Evolutionary conservation across 2,329 filamentous ascomycete genomes (phyloP).

Genomic region (Pezizomycotina sp.): DNA sequence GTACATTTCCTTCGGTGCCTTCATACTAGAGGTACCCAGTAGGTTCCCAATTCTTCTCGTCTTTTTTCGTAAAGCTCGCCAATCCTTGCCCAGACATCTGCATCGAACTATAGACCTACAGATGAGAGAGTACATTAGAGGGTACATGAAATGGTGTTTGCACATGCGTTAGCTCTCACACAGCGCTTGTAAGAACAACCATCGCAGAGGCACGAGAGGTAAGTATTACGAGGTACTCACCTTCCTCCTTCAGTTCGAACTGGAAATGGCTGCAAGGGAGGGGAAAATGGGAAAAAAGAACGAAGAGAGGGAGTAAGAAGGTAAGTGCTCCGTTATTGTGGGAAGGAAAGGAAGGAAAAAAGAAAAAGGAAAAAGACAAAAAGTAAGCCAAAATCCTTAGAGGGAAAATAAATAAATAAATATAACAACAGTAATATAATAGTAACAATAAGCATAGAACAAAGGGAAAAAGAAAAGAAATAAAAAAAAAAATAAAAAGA

Average conservation of each 20-base stretch:
- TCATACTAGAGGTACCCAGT: too few relatives aligned
- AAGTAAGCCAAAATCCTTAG: not conserved
- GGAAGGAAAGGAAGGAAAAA: not conserved
- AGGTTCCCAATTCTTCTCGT: too few relatives aligned
- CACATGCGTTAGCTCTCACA: not conserved
- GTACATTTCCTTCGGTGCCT: too few relatives aligned
- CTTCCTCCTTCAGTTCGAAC: too few relatives aligned
- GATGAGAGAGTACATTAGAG: not conserved
- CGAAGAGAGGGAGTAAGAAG: not conserved
- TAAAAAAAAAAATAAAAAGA: not conserved
- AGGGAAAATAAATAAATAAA: not conserved
- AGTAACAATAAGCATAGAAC: not conserved
- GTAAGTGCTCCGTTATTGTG: not conserved
- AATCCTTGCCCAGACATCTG: too few relatives aligned
- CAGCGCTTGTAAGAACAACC: not conserved
- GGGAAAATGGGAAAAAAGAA: not conserved
- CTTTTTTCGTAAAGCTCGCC: too few relatives aligned
- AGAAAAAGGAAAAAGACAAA: not conserved
- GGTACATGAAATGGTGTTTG: not conserved
- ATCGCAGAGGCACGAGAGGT: not conserved
- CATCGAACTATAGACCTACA: not conserved
- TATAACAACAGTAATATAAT: not conserved
- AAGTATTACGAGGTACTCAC: not conserved
- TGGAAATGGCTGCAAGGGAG: not conserved
- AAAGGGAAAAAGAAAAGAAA: constrained; percentile 1